A percentile compares a stretch with the other conserved stretches of the same genome.
These are phyloP conservation scores for Penicillium verrucosum DNA, from an alignment of 2,329 filamentous ascomycete genomes.

Conservation along the genomic window DNA sequence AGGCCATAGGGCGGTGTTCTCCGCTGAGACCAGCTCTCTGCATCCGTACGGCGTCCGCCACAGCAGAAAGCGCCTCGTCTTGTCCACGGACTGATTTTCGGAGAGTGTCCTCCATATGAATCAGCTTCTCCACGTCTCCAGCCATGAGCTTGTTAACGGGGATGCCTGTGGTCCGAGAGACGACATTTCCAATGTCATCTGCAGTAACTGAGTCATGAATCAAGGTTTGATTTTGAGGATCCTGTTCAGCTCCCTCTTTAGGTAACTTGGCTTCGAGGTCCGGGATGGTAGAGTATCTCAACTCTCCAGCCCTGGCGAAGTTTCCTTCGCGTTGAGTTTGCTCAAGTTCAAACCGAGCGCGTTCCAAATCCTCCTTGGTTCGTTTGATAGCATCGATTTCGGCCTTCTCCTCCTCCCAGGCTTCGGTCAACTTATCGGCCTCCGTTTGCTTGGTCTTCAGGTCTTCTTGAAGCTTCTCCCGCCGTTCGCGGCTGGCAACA, in stretches of 20 bases:
- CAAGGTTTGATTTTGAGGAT: conserved; percentile 54
- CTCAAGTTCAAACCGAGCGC: conserved; percentile 78
- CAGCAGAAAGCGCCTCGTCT: conserved; percentile 86
- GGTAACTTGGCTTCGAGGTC: conserved; percentile 74
- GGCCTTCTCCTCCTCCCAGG: conserved; percentile 85
- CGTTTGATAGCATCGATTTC: conserved; percentile 86
- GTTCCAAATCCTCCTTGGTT: conserved; percentile 83
- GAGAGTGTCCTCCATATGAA: conserved; percentile 91
- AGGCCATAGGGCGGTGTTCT: conserved; percentile 85
- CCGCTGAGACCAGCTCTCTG: conserved; percentile 89
- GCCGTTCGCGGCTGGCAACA: conserved; percentile 78
- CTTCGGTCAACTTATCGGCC: conserved; percentile 67
- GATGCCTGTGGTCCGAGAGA: conserved; percentile 87
- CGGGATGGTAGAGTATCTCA: conserved; percentile 85
- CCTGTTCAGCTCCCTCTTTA: conserved; percentile 60
- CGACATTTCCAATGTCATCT: conserved; percentile 90
- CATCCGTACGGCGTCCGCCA: conserved; percentile 88
- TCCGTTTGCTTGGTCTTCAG: conserved; percentile 76
- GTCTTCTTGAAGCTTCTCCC: conserved; percentile 77
- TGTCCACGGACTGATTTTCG: conserved; percentile 83
- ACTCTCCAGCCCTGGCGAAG: conserved; percentile 84
- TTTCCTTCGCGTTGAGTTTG: conserved; percentile 82
- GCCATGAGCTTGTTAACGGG: conserved; percentile 89
- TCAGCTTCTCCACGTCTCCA: conserved; percentile 89
- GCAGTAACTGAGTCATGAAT: conserved; percentile 93